These are phyloP conservation scores for Ustilago xerochloae DNA, from an alignment of 1,284 basidiomycete species.

Conservation along the genomic window DNA sequence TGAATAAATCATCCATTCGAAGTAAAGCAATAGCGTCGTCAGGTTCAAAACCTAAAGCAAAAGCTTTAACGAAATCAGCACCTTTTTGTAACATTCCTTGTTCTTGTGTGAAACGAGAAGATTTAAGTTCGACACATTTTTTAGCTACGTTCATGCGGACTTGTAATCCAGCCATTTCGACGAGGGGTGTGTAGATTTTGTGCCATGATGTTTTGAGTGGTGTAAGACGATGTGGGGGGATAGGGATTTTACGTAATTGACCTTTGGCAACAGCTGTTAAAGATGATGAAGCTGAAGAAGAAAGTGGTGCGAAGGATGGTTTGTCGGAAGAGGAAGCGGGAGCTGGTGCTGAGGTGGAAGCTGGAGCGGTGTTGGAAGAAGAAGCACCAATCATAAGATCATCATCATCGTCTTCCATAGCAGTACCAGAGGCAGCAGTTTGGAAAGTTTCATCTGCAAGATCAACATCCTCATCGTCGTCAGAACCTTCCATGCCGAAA, in stretches of 20 bases:
- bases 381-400: conserved; percentile 45
- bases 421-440: conserved; percentile 9
- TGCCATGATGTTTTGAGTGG: conserved; percentile 98
- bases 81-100: conserved; percentile 82
- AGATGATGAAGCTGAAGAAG: conserved; percentile 4
- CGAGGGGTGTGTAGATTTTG: conserved; percentile 93
- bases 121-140: conserved; percentile 91
- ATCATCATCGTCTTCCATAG: conserved; percentile 38
- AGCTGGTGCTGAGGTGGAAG: not conserved
- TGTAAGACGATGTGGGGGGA: conserved; percentile 96
- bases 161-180: conserved; percentile 92
- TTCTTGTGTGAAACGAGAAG: conserved; percentile 83
- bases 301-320: conserved; percentile 33
- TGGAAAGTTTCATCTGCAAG: conserved; percentile 32
- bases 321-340: not conserved
- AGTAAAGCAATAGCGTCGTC: conserved; percentile 95
- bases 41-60: conserved; percentile 84
- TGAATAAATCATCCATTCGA: conserved; percentile 93
- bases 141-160: conserved; percentile 95
- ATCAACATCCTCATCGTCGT: conserved; percentile 46
- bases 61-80: conserved; percentile 97
- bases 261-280: conserved; percentile 48
- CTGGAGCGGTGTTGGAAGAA: not conserved
- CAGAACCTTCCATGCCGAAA: conserved; percentile 38
- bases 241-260: conserved; percentile 74